These are phyloP conservation scores for Sporothrix brunneoviolacea DNA, from an alignment of 2,329 filamentous ascomycete genomes.

Conservation along the genomic window DNA sequence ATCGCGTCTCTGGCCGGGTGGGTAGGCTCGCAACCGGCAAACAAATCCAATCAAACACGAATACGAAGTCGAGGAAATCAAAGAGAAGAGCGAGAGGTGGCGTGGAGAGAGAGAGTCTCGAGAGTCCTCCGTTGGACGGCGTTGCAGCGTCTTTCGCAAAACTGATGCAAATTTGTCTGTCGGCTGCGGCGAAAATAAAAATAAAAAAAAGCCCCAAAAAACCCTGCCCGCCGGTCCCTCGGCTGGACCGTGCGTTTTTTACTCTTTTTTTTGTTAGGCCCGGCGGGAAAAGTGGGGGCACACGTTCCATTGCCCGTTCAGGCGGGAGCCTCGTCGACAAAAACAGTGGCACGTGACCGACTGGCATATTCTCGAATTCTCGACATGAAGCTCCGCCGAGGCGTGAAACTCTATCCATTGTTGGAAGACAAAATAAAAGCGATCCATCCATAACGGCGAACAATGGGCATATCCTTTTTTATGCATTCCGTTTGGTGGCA, in stretches of 20 bases:
- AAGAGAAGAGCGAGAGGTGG: not conserved
- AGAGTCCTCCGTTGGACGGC: constrained; percentile 1
- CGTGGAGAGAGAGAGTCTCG: not conserved
- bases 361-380: not conserved
- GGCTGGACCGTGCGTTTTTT: constrained; percentile 16
- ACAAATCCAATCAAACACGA: too few relatives aligned
- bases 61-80: too few relatives aligned
- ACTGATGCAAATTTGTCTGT: constrained; percentile 10
- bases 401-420: too few relatives aligned
- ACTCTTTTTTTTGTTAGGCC: not conserved
- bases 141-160: not conserved
- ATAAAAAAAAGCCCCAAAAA: constrained; percentile 6
- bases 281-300: constrained; percentile 5
- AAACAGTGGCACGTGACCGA: not conserved
- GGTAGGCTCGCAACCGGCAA: too few relatives aligned
- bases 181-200: constrained; percentile 4
- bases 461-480: too few relatives aligned
- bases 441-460: too few relatives aligned
- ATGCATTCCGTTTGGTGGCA: not conserved
- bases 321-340: not conserved
- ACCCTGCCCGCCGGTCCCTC: constrained; percentile 1
- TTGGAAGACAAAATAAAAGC: too few relatives aligned
- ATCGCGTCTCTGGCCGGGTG: not conserved
- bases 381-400: too few relatives aligned
- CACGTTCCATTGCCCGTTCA: too few relatives aligned